These are phyloP conservation scores for Cudoniella acicularis DNA, from an alignment of 495 filamentous ascomycete genomes.

Conservation along the genomic window DNA sequence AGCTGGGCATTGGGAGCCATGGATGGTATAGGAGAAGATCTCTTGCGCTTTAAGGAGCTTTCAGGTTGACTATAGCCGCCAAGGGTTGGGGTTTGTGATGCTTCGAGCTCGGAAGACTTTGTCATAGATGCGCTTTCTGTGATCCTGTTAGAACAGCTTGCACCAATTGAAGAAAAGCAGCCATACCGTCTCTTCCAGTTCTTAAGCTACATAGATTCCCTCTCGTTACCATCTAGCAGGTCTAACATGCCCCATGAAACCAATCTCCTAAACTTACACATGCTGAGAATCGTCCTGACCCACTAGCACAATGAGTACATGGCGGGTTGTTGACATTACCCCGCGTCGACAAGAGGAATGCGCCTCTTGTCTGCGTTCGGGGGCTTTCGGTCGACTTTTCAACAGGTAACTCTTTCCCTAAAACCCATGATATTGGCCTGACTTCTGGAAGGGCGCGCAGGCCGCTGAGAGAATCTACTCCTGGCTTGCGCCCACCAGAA, in stretches of 20 bases:
- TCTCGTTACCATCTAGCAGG: constrained; percentile 21
- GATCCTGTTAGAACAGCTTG: constrained; percentile 2
- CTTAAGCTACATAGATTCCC: constrained; percentile 22
- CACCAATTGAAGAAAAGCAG: too few species aligned
- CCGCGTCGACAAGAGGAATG: constrained; percentile 14
- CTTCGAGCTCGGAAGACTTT: too few species aligned
- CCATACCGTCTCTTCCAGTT: too few species aligned
- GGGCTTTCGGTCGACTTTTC: constrained; percentile 19
- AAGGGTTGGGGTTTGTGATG: too few species aligned
- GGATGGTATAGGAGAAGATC: too few species aligned
- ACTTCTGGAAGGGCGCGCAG: constrained; percentile 17
- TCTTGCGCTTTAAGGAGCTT: too few species aligned
- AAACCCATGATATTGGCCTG: constrained; percentile 18
- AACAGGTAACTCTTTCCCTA: constrained; percentile 15
- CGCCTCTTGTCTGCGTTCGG: constrained; percentile 18
- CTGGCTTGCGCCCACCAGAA: too few species aligned
- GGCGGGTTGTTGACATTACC: constrained; percentile 12
- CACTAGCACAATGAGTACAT: constrained; percentile 12
- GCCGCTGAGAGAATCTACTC: background rate
- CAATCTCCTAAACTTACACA: constrained; percentile 16
- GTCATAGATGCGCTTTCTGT: too few species aligned
- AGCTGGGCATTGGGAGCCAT: too few species aligned
- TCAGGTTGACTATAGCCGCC: too few species aligned
- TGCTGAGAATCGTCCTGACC: constrained; percentile 13
- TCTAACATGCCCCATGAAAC: constrained; percentile 20